These are phyloP conservation scores for Filosporella fistucella DNA, from an alignment of 495 filamentous ascomycete genomes.

Conservation along the genomic window DNA sequence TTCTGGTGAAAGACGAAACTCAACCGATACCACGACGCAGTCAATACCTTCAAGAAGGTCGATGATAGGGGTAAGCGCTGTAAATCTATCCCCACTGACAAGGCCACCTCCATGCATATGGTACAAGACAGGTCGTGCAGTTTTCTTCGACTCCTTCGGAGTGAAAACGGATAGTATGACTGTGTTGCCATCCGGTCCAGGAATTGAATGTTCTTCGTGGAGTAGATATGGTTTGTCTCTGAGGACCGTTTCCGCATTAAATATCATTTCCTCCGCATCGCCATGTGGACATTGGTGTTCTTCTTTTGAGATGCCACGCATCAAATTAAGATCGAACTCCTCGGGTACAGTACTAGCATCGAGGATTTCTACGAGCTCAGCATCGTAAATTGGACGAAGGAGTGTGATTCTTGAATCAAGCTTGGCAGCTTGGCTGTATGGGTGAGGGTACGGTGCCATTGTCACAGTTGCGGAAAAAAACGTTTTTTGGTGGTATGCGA, in stretches of 20 bases:
- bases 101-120: constrained; percentile 8
- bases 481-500: too few species aligned
- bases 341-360: constrained; percentile 8
- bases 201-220: constrained; percentile 2
- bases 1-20: constrained; percentile 30
- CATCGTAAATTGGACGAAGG: constrained; percentile 8
- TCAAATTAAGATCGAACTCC: constrained; percentile 10
- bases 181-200: background rate
- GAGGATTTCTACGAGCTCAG: constrained; percentile 3
- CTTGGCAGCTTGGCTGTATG: constrained; percentile 8
- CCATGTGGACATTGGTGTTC: background rate
- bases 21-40: constrained; percentile 21
- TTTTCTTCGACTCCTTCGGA: background rate
- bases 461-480: background rate
- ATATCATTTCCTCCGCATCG: background rate
- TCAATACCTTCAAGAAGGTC: constrained; percentile 15
- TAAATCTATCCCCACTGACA: constrained; percentile 6
- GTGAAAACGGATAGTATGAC: constrained; percentile 2
- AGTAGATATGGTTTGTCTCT: constrained; percentile 3
- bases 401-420: constrained; percentile 13
- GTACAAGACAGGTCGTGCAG: constrained; percentile 2
- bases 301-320: constrained; percentile 3
- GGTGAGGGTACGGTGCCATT: constrained; percentile 1
- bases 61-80: constrained; percentile 7
- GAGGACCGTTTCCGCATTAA: background rate